A percentile compares a stretch with the other conserved stretches of the same genome.
Conservation (phyloP, 768 basidiomycete genomes). For the Termitomyces sp. region DNA sequence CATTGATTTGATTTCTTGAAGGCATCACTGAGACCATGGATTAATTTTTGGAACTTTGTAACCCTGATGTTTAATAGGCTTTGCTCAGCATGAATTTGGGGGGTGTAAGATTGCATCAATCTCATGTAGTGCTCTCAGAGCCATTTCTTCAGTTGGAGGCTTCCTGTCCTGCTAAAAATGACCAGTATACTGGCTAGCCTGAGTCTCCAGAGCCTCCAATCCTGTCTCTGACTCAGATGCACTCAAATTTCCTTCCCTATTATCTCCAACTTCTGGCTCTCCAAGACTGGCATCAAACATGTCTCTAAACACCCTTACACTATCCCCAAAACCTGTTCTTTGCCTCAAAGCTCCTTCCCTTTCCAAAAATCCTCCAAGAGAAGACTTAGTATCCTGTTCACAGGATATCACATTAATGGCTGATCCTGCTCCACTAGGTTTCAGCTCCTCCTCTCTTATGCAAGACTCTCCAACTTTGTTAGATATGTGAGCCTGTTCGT, state of each 20-base stretch:
- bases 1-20: slow-evolving; percentile 9
- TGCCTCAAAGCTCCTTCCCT: neutral
- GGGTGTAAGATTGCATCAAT: no score
- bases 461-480: no score
- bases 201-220: no score
- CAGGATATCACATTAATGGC: no score
- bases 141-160: neutral
- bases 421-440: no score
- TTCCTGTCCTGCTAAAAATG: neutral
- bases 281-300: neutral
- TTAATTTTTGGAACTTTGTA: neutral
- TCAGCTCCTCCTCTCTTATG: no score
- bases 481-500: neutral
- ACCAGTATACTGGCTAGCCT: neutral
- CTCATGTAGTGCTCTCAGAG: no score
- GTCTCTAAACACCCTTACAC: neutral
- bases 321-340: neutral
- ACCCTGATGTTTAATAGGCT: neutral
- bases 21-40: neutral
- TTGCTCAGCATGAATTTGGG: neutral
- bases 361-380: neutral
- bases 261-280: neutral
- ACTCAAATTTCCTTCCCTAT: neutral
- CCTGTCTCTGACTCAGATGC: no score
- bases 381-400: no score